These are phyloP conservation scores for Zygnema cylindricum DNA, from an alignment of 139 green algal genomes.

Conservation along the genomic window DNA sequence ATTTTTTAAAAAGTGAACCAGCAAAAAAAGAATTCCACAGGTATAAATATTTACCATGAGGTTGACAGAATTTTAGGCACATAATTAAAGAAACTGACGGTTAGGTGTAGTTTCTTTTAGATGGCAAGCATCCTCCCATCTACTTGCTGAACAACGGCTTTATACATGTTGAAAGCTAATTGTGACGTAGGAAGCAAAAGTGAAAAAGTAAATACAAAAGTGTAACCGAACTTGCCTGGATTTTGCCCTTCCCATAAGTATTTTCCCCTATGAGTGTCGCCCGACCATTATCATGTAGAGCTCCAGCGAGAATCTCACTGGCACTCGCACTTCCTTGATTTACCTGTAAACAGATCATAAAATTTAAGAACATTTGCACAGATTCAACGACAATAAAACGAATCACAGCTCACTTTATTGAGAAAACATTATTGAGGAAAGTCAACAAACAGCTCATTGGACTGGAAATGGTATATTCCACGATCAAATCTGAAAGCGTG, in stretches of 20 bases:
- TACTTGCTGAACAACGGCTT: too few species aligned
- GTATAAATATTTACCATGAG: constrained; percentile 1
- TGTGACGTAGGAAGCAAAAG: too few species aligned
- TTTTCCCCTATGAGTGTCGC: constrained; percentile 77
- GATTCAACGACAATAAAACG: too few species aligned
- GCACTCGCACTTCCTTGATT: constrained; percentile 79
- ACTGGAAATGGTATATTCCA: too few species aligned
- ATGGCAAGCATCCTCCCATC: background rate
- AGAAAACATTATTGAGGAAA: too few species aligned
- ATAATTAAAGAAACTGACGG: background rate
- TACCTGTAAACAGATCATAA: constrained; percentile 61
- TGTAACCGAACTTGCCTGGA: constrained; percentile 45
- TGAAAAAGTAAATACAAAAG: constrained; percentile 6
- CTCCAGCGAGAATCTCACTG: constrained; percentile 88
- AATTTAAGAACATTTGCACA: too few species aligned
- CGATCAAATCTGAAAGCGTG: too few species aligned
- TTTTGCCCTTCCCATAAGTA: constrained; percentile 92
- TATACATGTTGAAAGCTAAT: too few species aligned
- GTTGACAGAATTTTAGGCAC: background rate
- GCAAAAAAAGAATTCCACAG: background rate
- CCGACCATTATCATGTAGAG: constrained; percentile 74
- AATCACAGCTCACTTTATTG: too few species aligned
- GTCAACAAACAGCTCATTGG: too few species aligned
- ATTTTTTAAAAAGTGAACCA: background rate
- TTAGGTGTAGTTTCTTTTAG: background rate